phyloP scores from a whole-genome alignment of 495 filamentous ascomycete genomes.

The Cudoniella acicularis region DNA sequence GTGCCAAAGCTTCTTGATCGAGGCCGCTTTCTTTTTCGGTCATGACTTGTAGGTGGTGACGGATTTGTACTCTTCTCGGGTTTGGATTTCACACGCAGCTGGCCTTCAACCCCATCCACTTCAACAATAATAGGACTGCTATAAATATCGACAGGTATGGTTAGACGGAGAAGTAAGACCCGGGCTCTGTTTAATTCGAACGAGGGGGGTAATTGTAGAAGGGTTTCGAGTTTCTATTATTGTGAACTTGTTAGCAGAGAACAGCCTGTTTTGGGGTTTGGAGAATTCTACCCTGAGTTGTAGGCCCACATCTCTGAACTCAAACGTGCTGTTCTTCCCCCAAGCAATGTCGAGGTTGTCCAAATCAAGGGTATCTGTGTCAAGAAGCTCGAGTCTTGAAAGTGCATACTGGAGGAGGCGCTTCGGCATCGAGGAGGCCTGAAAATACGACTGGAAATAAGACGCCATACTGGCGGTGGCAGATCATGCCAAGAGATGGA shows the following conservation, averaged over 20 bases:
- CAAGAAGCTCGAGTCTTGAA: conserved; percentile 73
- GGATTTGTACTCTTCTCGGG: conserved; percentile 16
- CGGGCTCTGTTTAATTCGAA: conserved; percentile 67
- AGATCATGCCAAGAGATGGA: background rate
- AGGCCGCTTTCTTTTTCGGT: conserved; percentile 15
- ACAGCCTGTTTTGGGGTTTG: too few relatives aligned
- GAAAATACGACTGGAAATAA: conserved; percentile 65
- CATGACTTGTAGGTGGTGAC: conserved; percentile 27
- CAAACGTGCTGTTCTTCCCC: conserved; percentile 72
- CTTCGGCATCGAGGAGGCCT: conserved; percentile 78
- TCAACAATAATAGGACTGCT: conserved; percentile 74
- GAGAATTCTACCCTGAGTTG: conserved; percentile 58
- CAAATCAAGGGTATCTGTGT: conserved; percentile 73
- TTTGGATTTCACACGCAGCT: conserved; percentile 38
- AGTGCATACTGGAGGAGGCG: conserved; percentile 76
- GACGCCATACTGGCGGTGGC: conserved; percentile 39
- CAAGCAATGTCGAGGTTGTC: conserved; percentile 74
- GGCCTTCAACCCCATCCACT: conserved; percentile 70
- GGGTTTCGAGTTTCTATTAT: conserved; percentile 64
- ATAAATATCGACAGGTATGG: conserved; percentile 77
- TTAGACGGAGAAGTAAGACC: conserved; percentile 66
- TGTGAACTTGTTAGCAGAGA: conserved; percentile 6
- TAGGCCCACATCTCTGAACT: conserved; percentile 77
- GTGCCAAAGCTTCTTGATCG: background rate
- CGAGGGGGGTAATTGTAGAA: conserved; percentile 66